phyloP scores from a whole-genome alignment of 2,329 filamentous ascomycete species.

The Tolypocladium guangdongense region DNA sequence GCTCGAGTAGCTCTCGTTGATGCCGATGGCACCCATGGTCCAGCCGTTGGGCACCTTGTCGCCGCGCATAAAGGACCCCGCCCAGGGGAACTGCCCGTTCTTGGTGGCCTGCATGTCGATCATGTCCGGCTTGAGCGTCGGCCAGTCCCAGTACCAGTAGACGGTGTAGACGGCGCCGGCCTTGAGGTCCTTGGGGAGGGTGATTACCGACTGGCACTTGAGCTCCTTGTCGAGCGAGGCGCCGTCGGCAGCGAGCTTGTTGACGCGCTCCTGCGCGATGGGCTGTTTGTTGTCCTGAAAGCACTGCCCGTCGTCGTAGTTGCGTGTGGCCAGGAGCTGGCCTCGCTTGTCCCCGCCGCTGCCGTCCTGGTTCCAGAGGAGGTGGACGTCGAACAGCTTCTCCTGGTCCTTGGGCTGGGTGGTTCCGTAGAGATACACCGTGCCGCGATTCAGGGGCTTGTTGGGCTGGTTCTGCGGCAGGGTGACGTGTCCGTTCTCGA shows the following conservation, averaged over 20 bases:
- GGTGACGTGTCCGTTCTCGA: slow-evolving; percentile 69
- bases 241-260: slow-evolving; percentile 41
- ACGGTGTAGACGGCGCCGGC: slow-evolving; percentile 60
- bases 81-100: slow-evolving; percentile 31
- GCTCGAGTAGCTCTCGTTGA: slow-evolving; percentile 31
- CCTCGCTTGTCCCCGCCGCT: slow-evolving; percentile 73
- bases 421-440: slow-evolving; percentile 67
- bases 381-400: slow-evolving; percentile 53
- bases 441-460: slow-evolving; percentile 57
- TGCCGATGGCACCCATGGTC: slow-evolving; percentile 19
- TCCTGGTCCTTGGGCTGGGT: slow-evolving; percentile 41
- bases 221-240: slow-evolving; percentile 47
- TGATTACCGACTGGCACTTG: slow-evolving; percentile 72
- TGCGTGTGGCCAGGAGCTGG: slow-evolving; percentile 61
- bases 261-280: slow-evolving; percentile 49
- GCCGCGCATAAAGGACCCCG: slow-evolving; percentile 28
- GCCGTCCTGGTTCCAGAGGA: slow-evolving; percentile 68
- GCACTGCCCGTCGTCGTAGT: slow-evolving; percentile 87
- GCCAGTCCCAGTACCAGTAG: slow-evolving; percentile 98
- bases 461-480: slow-evolving; percentile 41
- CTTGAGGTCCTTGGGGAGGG: slow-evolving; percentile 57
- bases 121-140: slow-evolving; percentile 39
- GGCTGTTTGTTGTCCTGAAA: slow-evolving; percentile 59
- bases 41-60: slow-evolving; percentile 25
- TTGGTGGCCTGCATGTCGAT: slow-evolving; percentile 27